Conservation (phyloP, 306 rosid genomes). For the Casuarina glauca region DNA sequence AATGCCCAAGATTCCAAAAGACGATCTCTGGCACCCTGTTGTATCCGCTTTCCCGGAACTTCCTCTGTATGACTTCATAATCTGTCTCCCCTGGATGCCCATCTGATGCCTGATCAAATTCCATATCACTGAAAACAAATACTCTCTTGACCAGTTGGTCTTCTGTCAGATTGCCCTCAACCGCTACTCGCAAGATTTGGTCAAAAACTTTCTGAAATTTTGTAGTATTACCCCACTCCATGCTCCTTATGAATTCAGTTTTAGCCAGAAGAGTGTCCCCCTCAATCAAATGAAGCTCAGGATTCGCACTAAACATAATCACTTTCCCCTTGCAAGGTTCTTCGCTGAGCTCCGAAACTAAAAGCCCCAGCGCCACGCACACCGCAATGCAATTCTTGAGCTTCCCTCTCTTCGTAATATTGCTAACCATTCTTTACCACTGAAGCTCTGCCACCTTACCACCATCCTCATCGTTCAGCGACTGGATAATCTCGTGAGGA, state of each 20-base stretch:
- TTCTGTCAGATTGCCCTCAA: constrained; percentile 26
- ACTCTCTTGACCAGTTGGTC: constrained; percentile 37
- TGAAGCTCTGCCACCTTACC: constrained; percentile 39
- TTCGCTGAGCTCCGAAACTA: constrained; percentile 41
- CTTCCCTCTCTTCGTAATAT: constrained; percentile 33
- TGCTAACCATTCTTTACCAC: constrained; percentile 41
- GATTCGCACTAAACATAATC: constrained; percentile 26
- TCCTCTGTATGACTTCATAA: constrained; percentile 32
- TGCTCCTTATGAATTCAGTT: constrained; percentile 7
- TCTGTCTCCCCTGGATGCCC: constrained; percentile 29
- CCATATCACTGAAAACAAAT: constrained; percentile 48
- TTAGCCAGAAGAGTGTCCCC: constrained; percentile 26
- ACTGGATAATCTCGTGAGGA: constrained; percentile 38
- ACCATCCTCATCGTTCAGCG: constrained; percentile 13
- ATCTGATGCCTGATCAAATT: constrained; percentile 36
- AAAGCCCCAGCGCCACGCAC: constrained; percentile 35
- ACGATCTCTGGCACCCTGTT: constrained; percentile 33
- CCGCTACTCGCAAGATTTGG: constrained; percentile 35
- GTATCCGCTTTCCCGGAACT: constrained; percentile 23
- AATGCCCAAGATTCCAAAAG: constrained; percentile 40
- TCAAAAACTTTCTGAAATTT: constrained; percentile 46
- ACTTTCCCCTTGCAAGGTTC: constrained; percentile 52
- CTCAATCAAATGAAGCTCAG: constrained; percentile 36
- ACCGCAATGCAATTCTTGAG: constrained; percentile 38
- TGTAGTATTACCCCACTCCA: constrained; percentile 21